Percentiles rank a stretch among this genome's conserved stretches.
Evolutionary conservation across 1,139 yeast genomes (phyloP).

Genomic region (Pichia sp.): DNA sequence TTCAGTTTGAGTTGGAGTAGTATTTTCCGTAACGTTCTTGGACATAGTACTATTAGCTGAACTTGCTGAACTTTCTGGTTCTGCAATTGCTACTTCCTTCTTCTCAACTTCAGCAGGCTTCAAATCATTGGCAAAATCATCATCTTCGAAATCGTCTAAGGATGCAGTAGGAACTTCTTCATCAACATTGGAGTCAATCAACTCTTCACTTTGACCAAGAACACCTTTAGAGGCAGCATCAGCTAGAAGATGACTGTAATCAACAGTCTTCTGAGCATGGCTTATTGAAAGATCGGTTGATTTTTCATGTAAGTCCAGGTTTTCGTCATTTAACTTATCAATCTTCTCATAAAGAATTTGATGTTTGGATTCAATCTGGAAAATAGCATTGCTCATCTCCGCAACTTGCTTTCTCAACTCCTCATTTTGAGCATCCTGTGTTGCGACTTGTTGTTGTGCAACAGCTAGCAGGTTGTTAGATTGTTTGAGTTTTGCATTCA

Average conservation of each 20-base stretch:
- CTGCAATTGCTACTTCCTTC: constrained; percentile 2
- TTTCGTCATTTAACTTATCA: constrained; percentile 33
- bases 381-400: constrained; percentile 34
- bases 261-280: constrained; percentile 27
- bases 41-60: constrained; percentile 4
- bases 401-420: constrained; percentile 43
- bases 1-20: constrained; percentile 3
- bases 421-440: constrained; percentile 40
- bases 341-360: constrained; percentile 19
- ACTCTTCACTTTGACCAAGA: constrained; percentile 17
- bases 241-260: constrained; percentile 23
- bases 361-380: constrained; percentile 32
- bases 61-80: neutral
- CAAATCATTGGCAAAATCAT: constrained; percentile 11
- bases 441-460: constrained; percentile 60
- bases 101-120: neutral
- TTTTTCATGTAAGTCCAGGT: constrained; percentile 29
- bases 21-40: constrained; percentile 1
- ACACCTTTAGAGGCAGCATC: constrained; percentile 24
- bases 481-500: constrained; percentile 48
- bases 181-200: neutral
- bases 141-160: constrained; percentile 28
- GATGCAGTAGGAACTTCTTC: constrained; percentile 27
- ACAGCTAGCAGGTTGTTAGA: constrained; percentile 60
- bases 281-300: constrained; percentile 27